These are phyloP conservation scores for Penicillium egyptiacum DNA, from an alignment of 495 filamentous ascomycete genomes.

Conservation along the genomic window DNA sequence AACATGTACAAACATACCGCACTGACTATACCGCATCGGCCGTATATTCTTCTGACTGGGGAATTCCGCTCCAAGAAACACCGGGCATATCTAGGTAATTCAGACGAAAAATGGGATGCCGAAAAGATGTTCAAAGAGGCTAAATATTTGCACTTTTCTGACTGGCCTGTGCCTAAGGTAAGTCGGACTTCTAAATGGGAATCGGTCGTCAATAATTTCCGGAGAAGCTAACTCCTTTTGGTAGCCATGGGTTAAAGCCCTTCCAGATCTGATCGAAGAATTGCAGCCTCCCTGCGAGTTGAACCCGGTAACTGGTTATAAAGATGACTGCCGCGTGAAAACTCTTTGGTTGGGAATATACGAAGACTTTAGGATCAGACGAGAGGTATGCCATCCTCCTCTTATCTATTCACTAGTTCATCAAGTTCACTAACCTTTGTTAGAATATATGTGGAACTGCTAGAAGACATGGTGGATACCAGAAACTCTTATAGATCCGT, in stretches of 20 bases:
- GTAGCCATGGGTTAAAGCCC: neutral
- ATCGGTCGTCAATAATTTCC: neutral
- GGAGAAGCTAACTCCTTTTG: neutral
- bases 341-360: neutral
- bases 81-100: slow-evolving; percentile 54
- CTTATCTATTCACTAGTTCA: neutral
- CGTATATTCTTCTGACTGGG: slow-evolving; percentile 59
- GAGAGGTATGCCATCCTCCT: neutral
- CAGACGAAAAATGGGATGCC: slow-evolving; percentile 59
- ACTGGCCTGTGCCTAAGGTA: slow-evolving; percentile 66
- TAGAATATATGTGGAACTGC: neutral
- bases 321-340: neutral
- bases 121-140: slow-evolving; percentile 55
- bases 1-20: slow-evolving; percentile 56
- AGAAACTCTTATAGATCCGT: neutral
- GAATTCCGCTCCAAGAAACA: slow-evolving; percentile 61
- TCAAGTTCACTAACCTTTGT: neutral
- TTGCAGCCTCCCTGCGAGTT: neutral
- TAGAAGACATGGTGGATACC: neutral
- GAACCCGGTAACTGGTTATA: neutral
- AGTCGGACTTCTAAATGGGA: neutral
- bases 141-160: slow-evolving; percentile 68
- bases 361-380: neutral
- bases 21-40: slow-evolving; percentile 64
- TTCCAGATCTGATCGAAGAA: neutral